phyloP scores from a whole-genome alignment of 208 protist genomes.

The Leishmania turanica region DNA sequence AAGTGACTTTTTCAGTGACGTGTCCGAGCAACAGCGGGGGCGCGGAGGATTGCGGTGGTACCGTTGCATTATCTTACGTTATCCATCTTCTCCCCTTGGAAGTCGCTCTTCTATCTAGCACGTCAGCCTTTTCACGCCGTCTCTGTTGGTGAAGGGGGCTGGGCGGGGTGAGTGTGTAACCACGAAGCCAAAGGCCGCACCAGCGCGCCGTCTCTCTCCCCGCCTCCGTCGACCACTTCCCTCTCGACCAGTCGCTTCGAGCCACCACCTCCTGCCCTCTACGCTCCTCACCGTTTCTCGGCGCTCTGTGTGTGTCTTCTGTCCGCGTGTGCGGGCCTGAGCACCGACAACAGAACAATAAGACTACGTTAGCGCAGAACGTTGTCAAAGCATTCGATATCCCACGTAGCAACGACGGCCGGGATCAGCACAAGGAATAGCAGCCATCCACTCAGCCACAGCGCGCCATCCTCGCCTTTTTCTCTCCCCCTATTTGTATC shows the following conservation, averaged over 20 bases:
- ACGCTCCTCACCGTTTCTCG: not conserved
- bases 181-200: not conserved
- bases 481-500: not conserved
- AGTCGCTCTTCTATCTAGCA: not conserved
- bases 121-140: not conserved
- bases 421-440: not conserved
- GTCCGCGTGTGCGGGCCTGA: not conserved
- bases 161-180: not conserved
- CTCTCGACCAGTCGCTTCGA: not conserved
- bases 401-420: not conserved
- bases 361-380: too few species aligned
- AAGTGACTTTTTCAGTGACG: not conserved
- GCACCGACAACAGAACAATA: not conserved
- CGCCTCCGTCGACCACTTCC: too few species aligned
- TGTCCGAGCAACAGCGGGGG: not conserved
- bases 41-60: not conserved
- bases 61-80: not conserved
- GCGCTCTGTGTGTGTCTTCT: not conserved
- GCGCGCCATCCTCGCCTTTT: not conserved
- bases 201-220: not conserved
- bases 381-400: not conserved
- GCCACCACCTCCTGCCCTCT: conserved; percentile 2
- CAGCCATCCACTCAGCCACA: not conserved
- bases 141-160: not conserved
- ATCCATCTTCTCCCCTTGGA: not conserved